A percentile compares a stretch with the other conserved stretches of the same genome.
Conservation (phyloP, 345 rosid genomes). For the Citrus australasica region DNA sequence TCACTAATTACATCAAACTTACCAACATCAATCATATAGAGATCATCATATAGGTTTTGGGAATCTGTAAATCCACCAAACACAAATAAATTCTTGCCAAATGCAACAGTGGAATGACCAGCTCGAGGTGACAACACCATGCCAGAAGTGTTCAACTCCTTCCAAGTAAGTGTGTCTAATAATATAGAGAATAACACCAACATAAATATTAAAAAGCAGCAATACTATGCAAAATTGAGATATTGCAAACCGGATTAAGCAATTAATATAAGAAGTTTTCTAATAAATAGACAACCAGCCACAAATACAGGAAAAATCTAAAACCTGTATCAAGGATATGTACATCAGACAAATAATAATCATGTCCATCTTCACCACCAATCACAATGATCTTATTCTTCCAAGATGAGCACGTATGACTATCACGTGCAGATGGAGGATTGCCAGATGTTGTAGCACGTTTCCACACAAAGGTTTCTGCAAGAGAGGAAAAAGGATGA, state of each 20-base stretch:
- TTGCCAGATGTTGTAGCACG: slow-evolving; percentile 63
- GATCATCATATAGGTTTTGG: slow-evolving; percentile 85
- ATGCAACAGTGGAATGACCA: slow-evolving; percentile 84
- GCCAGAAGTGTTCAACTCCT: slow-evolving; percentile 75
- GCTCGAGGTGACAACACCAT: slow-evolving; percentile 89
- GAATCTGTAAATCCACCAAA: slow-evolving; percentile 97
- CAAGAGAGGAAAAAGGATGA: slow-evolving; percentile 13
- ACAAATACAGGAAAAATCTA: not conserved
- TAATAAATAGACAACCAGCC: not conserved
- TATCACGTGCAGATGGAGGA: slow-evolving; percentile 92
- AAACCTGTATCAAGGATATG: slow-evolving; percentile 93
- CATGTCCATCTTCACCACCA: slow-evolving; percentile 98
- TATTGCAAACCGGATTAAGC: slow-evolving; percentile 1
- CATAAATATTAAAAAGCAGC: slow-evolving; percentile 15
- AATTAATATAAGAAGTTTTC: not conserved
- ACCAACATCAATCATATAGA: slow-evolving; percentile 88
- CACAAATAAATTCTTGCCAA: slow-evolving; percentile 84
- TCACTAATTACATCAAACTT: slow-evolving; percentile 25
- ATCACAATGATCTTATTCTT: slow-evolving; percentile 77
- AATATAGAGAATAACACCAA: slow-evolving; percentile 13
- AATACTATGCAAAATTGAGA: slow-evolving; percentile 3
- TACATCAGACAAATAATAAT: slow-evolving; percentile 90
- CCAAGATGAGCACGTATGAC: slow-evolving; percentile 97
- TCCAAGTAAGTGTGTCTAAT: slow-evolving; percentile 86
- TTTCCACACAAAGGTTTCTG: slow-evolving; percentile 97